phyloP scores from a whole-genome alignment of 345 rosid species.

The Aquilaria yunnanensis region DNA sequence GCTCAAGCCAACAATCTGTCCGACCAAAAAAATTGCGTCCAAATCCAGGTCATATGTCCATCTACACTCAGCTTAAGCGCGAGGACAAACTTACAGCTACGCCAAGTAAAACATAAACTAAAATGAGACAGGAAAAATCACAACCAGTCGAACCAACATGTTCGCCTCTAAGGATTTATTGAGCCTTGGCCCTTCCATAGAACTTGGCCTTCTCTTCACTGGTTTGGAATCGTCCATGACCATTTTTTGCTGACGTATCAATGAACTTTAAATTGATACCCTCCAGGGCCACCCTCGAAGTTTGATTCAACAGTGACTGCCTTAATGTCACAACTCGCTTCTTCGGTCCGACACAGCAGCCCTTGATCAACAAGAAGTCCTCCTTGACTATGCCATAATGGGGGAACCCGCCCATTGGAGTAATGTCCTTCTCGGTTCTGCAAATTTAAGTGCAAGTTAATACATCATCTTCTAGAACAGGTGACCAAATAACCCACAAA shows the following conservation, averaged over 20 bases:
- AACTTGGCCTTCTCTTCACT: constrained; percentile 67
- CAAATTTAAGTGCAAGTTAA: background rate
- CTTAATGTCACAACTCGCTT: constrained; percentile 89
- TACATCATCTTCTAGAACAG: background rate
- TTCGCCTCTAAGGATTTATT: background rate
- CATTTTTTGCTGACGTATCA: constrained; percentile 58
- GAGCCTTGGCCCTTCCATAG: constrained; percentile 62
- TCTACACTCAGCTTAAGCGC: no score
- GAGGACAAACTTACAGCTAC: no score
- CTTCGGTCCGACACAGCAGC: constrained; percentile 83
- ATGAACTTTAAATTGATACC: constrained; percentile 74
- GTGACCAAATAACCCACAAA: background rate
- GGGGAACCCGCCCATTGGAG: constrained; percentile 91
- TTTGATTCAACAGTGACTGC: constrained; percentile 64
- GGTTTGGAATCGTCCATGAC: constrained; percentile 86
- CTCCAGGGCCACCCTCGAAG: constrained; percentile 70
- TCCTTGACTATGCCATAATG: constrained; percentile 84
- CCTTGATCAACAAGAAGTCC: constrained; percentile 82
- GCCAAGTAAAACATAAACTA: no score
- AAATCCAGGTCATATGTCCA: no score
- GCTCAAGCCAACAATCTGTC: no score
- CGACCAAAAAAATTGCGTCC: no score
- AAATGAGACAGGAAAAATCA: no score
- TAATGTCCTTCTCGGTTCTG: constrained; percentile 85
- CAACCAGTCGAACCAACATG: no score